These are phyloP conservation scores for Polytolypa hystricis DNA, from an alignment of 2,329 filamentous ascomycete species.

Conservation along the genomic window DNA sequence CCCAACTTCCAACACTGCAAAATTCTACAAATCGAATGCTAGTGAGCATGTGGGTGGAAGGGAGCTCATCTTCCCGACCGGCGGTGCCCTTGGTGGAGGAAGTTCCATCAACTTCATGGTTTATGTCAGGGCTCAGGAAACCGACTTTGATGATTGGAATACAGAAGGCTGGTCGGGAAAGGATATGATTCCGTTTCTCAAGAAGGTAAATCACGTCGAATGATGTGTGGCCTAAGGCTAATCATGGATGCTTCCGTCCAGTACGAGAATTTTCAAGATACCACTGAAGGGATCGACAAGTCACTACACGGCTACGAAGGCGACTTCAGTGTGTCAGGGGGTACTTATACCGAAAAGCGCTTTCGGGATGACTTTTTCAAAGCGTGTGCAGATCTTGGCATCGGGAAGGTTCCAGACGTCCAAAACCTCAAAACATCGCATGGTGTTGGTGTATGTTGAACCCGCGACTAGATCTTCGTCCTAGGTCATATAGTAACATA, in stretches of 20 bases:
- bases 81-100: conserved; percentile 51
- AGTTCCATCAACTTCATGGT: conserved; percentile 51
- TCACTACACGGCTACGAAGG: conserved; percentile 12
- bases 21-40: conserved; percentile 42
- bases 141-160: conserved; percentile 40
- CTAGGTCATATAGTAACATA: no score
- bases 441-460: conserved; percentile 10
- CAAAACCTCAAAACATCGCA: conserved; percentile 11
- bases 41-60: conserved; percentile 22
- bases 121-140: conserved; percentile 27
- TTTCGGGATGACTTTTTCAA: conserved; percentile 13
- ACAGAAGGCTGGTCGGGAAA: conserved; percentile 41
- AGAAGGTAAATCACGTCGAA: conserved; percentile 37
- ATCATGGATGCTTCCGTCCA: no score
- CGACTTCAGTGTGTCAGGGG: conserved; percentile 11
- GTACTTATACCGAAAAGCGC: conserved; percentile 9
- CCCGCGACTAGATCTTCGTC: no score
- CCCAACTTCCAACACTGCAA: conserved; percentile 38
- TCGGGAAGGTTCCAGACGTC: conserved; percentile 9
- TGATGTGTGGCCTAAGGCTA: no score
- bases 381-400: conserved; percentile 8
- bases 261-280: conserved; percentile 13
- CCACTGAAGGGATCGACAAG: conserved; percentile 8
- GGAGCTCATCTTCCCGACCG: conserved; percentile 28
- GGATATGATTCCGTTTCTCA: conserved; percentile 43